Percentiles rank a stretch among this genome's conserved stretches.
Conservation (phyloP, 2,329 filamentous ascomycete genomes). For the Trichoderma sp. region DNA sequence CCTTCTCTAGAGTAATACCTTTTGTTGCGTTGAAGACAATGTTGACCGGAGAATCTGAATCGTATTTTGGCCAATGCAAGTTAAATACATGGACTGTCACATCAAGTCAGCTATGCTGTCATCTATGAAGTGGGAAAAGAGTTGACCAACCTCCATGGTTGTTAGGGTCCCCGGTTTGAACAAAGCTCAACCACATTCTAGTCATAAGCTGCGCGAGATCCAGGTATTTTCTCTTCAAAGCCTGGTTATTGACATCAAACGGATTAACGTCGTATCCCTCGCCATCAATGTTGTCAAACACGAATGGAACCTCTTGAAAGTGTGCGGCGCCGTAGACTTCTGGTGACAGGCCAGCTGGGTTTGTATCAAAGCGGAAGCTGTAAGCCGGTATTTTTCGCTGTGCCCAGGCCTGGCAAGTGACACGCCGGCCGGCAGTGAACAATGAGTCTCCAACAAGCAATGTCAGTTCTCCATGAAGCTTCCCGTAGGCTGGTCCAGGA, state of each 20-base stretch:
- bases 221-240: not conserved
- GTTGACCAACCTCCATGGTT: not conserved
- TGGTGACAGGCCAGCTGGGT: not conserved
- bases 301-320: not conserved
- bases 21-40: not conserved
- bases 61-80: not conserved
- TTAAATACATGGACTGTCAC: not conserved
- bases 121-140: not conserved
- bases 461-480: not conserved
- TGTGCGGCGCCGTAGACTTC: not conserved
- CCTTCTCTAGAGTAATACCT: not conserved
- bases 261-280: not conserved
- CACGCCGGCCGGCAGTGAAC: not conserved
- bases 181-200: not conserved
- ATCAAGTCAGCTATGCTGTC: not conserved
- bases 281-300: not conserved
- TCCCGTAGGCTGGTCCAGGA: not conserved
- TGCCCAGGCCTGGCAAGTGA: not conserved
- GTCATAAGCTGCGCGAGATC: not conserved
- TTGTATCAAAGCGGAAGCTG: not conserved
- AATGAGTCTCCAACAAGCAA: not conserved
- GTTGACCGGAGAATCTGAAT: not conserved
- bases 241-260: not conserved
- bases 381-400: not conserved
- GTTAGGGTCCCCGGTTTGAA: not conserved